Conservation (phyloP, 306 rosid genomes). For the Cucumis cinereus region DNA sequence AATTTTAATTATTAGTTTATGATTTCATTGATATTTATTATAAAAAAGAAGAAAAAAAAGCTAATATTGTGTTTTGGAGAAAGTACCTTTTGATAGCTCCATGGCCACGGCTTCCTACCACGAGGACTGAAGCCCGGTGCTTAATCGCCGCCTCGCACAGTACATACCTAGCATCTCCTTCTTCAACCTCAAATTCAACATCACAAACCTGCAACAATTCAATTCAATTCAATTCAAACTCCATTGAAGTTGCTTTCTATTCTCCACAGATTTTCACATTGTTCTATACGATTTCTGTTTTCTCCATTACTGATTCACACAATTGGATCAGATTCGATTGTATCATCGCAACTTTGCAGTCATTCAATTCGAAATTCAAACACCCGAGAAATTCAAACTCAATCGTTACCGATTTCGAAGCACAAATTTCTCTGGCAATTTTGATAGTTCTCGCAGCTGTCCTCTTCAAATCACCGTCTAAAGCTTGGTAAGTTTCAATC, state of each 20-base stretch:
- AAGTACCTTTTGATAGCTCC: constrained; percentile 28
- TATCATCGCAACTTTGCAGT: neutral
- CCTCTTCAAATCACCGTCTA: neutral
- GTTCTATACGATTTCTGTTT: neutral
- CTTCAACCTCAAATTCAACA: constrained; percentile 32
- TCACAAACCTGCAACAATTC: constrained; percentile 25
- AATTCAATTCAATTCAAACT: neutral
- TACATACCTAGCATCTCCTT: constrained; percentile 69
- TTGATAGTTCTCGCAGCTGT: neutral
- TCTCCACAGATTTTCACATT: neutral
- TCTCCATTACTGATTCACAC: neutral
- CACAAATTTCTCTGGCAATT: neutral
- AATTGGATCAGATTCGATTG: neutral
- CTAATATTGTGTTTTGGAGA: neutral
- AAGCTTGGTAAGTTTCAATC: neutral
- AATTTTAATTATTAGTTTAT: no score
- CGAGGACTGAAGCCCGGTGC: constrained; percentile 57
- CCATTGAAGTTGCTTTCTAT: neutral
- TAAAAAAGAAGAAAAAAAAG: no score
- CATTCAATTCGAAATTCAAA: neutral
- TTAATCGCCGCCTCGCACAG: constrained; percentile 63
- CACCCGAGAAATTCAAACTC: neutral
- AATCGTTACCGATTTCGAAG: neutral
- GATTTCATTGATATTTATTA: no score
- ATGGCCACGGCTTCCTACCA: constrained; percentile 69